Base-by-base conservation (phyloP, 73 alveolate genomes). In the Paramecium bursaria region DNA sequence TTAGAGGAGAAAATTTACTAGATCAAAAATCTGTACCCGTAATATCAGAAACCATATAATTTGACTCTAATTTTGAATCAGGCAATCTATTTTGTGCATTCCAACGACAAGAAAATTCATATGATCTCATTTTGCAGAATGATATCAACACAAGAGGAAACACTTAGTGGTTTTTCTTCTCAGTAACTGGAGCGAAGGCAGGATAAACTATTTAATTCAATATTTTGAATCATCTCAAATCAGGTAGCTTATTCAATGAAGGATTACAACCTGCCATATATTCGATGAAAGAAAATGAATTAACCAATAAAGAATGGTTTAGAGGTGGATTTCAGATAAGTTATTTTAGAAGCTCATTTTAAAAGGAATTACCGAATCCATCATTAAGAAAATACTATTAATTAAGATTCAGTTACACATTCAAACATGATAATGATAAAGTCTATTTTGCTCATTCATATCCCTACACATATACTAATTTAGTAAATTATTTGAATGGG, bases 391-490 rank as follows among this genome's bases (percentile, higher is more conserved):
- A 74, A 26, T 88, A 61, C 73, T 92, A 92, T 55, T 75, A 95
- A n/a, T 47, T 91, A 19, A 50, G 92, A 3, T 92, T 88, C 50
- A 74, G 85, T 46, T 73, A 87, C 48, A 54, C 79, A 1, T 85
- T 92, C 57, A 74, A 51, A 11, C 86, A 92, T 60, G 85, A 75
- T 22, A 48, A 74, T 53, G 97, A 92, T 67, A 86, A 91, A 49
- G 88, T 94, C 51, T 94, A 94, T 86, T 93, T 95, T 53, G 96
- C 99, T 3, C 96, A 96, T 77, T 96, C 98, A 55, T 95, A 92
- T 85, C 99, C 99, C 15, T 97, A 97, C 85, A 94, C 99, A 0
- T 97, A 94, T 79, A 53, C 98, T 11, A 94, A 91, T 39, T 74
- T 96, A 76, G 86, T 52, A 39, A 89, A 88, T 33, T 76, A 48